These are phyloP conservation scores for Fusarium sp. DNA, from an alignment of 2,329 filamentous ascomycete species.

Conservation along the genomic window DNA sequence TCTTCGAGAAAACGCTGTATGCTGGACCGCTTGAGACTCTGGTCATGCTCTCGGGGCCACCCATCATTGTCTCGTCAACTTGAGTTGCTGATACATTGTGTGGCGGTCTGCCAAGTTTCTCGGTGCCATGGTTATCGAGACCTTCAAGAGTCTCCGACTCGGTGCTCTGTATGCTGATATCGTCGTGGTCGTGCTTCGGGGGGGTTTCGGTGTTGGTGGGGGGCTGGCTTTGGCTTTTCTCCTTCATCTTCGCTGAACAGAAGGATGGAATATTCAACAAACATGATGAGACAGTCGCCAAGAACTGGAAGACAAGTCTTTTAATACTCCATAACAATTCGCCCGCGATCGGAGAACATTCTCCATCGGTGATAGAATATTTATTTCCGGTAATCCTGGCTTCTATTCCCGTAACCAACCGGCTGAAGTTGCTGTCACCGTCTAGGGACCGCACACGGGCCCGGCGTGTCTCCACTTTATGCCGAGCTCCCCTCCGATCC, in stretches of 20 bases:
- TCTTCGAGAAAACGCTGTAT: conserved; percentile 46
- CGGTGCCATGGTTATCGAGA: background rate
- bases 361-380: conserved; percentile 3
- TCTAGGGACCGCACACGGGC: background rate
- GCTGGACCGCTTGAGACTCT: conserved; percentile 37
- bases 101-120: conserved; percentile 14
- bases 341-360: conserved; percentile 38
- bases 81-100: background rate
- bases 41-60: conserved; percentile 34
- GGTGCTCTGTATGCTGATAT: conserved; percentile 6
- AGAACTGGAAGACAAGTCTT: conserved; percentile 18
- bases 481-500: conserved; percentile 19
- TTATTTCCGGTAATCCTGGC: conserved; percentile 31
- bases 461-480: conserved; percentile 21
- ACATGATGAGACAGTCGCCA: conserved; percentile 9
- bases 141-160: conserved; percentile 4
- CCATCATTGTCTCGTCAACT: conserved; percentile 19
- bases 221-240: conserved; percentile 12
- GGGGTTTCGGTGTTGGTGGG: background rate
- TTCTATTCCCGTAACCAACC: conserved; percentile 35
- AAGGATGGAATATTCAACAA: background rate
- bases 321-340: conserved; percentile 20
- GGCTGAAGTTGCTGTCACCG: conserved; percentile 8
- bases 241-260: conserved; percentile 18
- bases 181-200: conserved; percentile 14